phyloP scores from a whole-genome alignment of 2,329 filamentous ascomycete species.

The Penicillium sp. region DNA sequence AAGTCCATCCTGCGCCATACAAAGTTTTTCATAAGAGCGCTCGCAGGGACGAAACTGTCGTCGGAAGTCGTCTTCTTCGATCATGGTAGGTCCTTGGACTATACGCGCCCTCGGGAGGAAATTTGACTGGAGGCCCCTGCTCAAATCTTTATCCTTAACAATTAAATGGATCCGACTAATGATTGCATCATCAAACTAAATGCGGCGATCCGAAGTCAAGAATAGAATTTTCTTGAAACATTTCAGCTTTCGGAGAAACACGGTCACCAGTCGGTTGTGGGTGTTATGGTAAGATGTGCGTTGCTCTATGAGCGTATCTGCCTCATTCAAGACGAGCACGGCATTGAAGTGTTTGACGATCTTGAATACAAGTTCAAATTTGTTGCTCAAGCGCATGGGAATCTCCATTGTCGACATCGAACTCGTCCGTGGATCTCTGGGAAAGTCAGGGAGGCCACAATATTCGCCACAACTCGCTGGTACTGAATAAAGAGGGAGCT shows the following conservation, averaged over 20 bases:
- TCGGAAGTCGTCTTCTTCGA: too few species aligned
- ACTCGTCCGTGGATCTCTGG: conserved; percentile 14
- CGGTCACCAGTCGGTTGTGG: background rate
- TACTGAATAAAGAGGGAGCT: conserved; percentile 18
- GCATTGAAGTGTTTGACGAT: conserved; percentile 18
- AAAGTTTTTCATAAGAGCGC: too few species aligned
- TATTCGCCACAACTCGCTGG: background rate
- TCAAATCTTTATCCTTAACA: background rate
- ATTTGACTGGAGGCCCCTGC: background rate
- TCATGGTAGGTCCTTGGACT: too few species aligned
- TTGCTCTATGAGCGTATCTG: conserved; percentile 1
- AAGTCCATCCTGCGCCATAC: too few species aligned
- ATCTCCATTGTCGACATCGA: conserved; percentile 12
- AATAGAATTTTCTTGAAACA: conserved; percentile 4
- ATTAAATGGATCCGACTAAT: background rate
- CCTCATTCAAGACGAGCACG: conserved; percentile 4
- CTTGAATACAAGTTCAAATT: conserved; percentile 20
- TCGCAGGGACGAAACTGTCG: too few species aligned
- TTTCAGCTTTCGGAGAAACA: conserved; percentile 5
- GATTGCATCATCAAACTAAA: too few species aligned
- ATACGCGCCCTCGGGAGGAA: background rate
- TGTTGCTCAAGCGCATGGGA: conserved; percentile 15
- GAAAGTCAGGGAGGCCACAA: conserved; percentile 3
- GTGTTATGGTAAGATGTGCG: background rate
- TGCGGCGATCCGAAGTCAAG: conserved; percentile 3